Base-by-base conservation (phyloP, 768 basidiomycete species). In the Amanita pallidorosea region DNA sequence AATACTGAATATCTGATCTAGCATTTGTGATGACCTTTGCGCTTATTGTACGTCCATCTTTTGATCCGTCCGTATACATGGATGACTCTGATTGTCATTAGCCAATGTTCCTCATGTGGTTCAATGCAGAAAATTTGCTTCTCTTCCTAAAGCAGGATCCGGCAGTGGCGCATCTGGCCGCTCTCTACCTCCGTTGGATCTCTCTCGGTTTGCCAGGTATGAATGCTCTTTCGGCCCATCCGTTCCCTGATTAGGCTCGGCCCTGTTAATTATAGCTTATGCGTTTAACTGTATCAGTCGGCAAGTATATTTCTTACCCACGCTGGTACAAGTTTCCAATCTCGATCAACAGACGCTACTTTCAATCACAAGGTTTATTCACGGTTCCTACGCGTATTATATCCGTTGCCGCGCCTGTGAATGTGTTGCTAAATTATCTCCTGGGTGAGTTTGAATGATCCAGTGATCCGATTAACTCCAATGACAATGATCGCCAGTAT, bases 291-390 rank as follows among this genome's bases (percentile, higher is more conserved):
- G 70, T 54, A 69, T 76, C 55, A 75, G 73, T 56, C 64, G 73
- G 70, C 70, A 58, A 41, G 64, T 54, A 22, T 17, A 40, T 54
- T 22, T 45, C 35, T 22, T 51, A 22, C 58, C 47, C 47, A 61
- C 40, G 59, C 43, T 2, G 42, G 15, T 33, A n/a, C 18, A 18
- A 22, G 20, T 22, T 22, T 17, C 7, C 18, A 17, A 29, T 53
- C 23, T 55, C 48, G 23, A 9, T 47, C 41, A 27, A 12, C 48
- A 81, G 81, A 34, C 79, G 83, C 33, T 88, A 85, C 63, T 85
- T 91, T 58, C 88, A 92, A 62, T 88, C 85, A 13, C 89, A 92
- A 68, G 85, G 88, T 22, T 70, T 94, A 15, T 93, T 97, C 65
- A 69, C 77, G 15, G 76, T 92, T 4, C 93, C 94, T 0, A 94